Conservation (phyloP, 768 basidiomycete genomes). For the Chlorophyllum brunneum region DNA sequence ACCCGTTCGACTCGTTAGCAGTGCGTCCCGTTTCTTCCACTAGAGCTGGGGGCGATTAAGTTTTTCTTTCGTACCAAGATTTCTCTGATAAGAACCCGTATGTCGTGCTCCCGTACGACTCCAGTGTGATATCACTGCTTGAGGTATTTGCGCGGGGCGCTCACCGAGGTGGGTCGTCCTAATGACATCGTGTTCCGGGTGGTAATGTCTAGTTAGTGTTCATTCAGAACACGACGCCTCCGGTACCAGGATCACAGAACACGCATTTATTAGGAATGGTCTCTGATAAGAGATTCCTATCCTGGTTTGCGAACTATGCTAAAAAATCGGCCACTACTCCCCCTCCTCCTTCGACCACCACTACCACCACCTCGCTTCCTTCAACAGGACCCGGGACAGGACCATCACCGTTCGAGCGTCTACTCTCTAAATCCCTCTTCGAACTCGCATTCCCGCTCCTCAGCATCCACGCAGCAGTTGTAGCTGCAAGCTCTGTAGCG, state of each 20-base stretch:
- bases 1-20: constrained; percentile 72
- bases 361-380: neutral
- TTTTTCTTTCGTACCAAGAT: constrained; percentile 50
- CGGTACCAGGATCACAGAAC: constrained; percentile 19
- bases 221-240: neutral
- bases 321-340: constrained; percentile 33
- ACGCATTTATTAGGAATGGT: constrained; percentile 63
- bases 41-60: neutral
- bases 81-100: constrained; percentile 84
- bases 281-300: constrained; percentile 67
- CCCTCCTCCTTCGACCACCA: neutral
- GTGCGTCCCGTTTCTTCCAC: constrained; percentile 37
- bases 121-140: constrained; percentile 59
- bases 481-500: constrained; percentile 56
- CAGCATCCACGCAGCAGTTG: constrained; percentile 56
- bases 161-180: constrained; percentile 53
- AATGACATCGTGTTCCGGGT: neutral
- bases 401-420: constrained; percentile 30
- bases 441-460: constrained; percentile 62
- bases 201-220: neutral
- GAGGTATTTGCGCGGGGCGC: constrained; percentile 65
- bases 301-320: constrained; percentile 62
- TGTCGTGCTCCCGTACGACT: constrained; percentile 56
- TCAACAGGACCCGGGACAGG: neutral
- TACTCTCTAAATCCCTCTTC: constrained; percentile 50